Evolutionary conservation across 345 rosid species (phyloP), one percentile per base, ranked within the genome.

Genomic region (Euphorbia tirucalli): DNA sequence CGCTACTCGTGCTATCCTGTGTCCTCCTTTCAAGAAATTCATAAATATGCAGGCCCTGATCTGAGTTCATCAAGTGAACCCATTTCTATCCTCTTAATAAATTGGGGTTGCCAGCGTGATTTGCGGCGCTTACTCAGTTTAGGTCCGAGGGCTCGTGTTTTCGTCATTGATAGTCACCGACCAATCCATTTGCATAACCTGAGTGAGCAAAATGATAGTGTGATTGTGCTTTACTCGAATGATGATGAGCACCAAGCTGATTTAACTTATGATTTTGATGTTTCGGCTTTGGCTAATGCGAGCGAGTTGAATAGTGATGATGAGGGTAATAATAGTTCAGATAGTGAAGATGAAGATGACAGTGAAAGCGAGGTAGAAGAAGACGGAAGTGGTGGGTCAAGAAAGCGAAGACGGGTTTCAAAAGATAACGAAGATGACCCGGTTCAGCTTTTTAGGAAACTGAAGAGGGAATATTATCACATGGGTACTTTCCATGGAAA

Each of bases 31-130:
- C 79, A 79, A 63, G 96, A 93, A 59, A 91, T 95, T 31, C 86
- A 87, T 71, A 83, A 93, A 37, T 88, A 90, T 44, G 87, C 86
- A 0, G 92, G 89, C 4, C 76, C 89, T 65, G 88, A 83, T 46
- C 55, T 90, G 76, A 73, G 81, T 69, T 85, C 91, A n/a, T 76
- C 81, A 0, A 83, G 69, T 13, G 79, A 24, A n/a, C 88, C 89
- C 13, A 72, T 87, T 30, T 86, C 98, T 1, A 80, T 95, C 0
- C 78, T 93, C 2, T 76, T 95, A 71, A 84, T 91, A 5, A 95
- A 93, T 61, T 93, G 99, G 99, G 99, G 97, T 4, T 92, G 89
- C 75, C 97, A 95, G 74, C 85, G 94, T 52, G 98, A 95, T 81
- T 76, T 95, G 77, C 80, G 81, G 72, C 27, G 55, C 57, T 74